These are phyloP conservation scores for Aspergillus conjunctus DNA, from an alignment of 495 filamentous ascomycete species.

Conservation along the genomic window DNA sequence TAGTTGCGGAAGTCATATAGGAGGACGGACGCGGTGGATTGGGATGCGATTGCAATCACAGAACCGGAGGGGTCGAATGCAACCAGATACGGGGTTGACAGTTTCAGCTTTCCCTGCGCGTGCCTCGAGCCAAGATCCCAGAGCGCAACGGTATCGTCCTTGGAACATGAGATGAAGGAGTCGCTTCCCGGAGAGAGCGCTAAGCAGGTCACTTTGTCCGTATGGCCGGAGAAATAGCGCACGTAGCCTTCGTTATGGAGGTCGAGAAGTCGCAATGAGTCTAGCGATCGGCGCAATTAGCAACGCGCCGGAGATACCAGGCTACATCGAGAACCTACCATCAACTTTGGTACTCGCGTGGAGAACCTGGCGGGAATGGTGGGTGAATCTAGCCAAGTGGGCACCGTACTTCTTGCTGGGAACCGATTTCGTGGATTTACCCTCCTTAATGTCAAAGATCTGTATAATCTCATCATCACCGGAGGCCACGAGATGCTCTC, in stretches of 20 bases:
- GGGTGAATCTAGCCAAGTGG: slow-evolving; percentile 91
- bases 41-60: slow-evolving; percentile 87
- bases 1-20: slow-evolving; percentile 94
- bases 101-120: slow-evolving; percentile 71
- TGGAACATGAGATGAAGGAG: slow-evolving; percentile 85
- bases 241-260: slow-evolving; percentile 94
- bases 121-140: slow-evolving; percentile 81
- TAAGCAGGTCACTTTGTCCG: slow-evolving; percentile 76
- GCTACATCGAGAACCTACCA: slow-evolving; percentile 32
- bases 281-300: slow-evolving; percentile 30
- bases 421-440: slow-evolving; percentile 79
- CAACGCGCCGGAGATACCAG: neutral
- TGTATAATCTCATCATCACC: slow-evolving; percentile 93
- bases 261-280: slow-evolving; percentile 87
- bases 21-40: slow-evolving; percentile 72
- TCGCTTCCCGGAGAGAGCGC: slow-evolving; percentile 67
- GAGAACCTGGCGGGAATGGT: slow-evolving; percentile 81
- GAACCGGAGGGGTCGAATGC: slow-evolving; percentile 87
- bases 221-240: slow-evolving; percentile 92
- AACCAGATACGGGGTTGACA: slow-evolving; percentile 76
- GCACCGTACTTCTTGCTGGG: slow-evolving; percentile 93
- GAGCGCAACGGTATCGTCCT: slow-evolving; percentile 83
- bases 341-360: slow-evolving; percentile 96
- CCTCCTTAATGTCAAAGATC: slow-evolving; percentile 88
- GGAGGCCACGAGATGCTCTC: slow-evolving; percentile 83